Conservation (phyloP, 257 asterid species). For the Capsicum chinense region DNA sequence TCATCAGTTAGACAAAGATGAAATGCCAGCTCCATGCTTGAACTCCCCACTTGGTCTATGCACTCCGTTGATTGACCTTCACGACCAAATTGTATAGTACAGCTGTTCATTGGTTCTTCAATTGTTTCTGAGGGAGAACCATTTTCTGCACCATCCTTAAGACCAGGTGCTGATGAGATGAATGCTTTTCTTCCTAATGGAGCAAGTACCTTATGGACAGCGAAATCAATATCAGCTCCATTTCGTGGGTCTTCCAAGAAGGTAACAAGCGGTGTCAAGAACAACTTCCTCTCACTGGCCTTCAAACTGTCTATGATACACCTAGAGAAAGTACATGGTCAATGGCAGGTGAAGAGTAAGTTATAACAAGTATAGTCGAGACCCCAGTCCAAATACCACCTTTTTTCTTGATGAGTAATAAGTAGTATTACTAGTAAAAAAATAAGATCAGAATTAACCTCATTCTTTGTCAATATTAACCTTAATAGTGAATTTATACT, state of each 20-base stretch:
- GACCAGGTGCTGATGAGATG: constrained; percentile 39
- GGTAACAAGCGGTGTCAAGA: constrained; percentile 87
- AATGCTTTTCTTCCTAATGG: constrained; percentile 64
- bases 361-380: neutral
- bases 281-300: constrained; percentile 72
- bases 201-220: constrained; percentile 63
- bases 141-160: constrained; percentile 44
- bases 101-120: constrained; percentile 44
- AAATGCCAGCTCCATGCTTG: constrained; percentile 63
- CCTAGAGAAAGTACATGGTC: constrained; percentile 43
- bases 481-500: neutral
- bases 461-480: neutral
- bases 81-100: constrained; percentile 44
- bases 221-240: constrained; percentile 72
- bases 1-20: constrained; percentile 74
- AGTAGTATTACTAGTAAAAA: neutral
- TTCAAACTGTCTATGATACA: constrained; percentile 38
- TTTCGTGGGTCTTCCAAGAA: constrained; percentile 71
- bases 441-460: neutral
- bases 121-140: constrained; percentile 38
- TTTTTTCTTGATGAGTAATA: neutral
- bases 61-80: constrained; percentile 45
- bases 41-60: constrained; percentile 53
- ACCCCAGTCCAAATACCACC: neutral
- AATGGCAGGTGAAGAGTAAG: constrained; percentile 21